phyloP scores from a whole-genome alignment of 2,329 filamentous ascomycete species.

The Neonectria hederae region DNA sequence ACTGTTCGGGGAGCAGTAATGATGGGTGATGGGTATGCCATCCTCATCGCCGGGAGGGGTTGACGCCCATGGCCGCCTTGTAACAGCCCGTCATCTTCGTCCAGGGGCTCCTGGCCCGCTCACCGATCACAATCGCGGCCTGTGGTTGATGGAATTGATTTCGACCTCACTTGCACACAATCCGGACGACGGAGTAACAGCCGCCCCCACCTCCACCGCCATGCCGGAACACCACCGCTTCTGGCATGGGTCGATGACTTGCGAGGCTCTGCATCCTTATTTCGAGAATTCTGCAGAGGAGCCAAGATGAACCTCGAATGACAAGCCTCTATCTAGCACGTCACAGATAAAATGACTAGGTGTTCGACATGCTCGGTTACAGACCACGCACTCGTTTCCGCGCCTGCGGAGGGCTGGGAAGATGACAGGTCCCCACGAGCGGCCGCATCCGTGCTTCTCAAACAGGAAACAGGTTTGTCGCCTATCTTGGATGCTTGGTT shows the following conservation, averaged over 20 bases:
- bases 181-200: conserved; percentile 19
- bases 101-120: conserved; percentile 34
- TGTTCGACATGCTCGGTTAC: conserved; percentile 18
- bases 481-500: neutral
- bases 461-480: conserved; percentile 26
- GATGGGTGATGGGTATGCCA: conserved; percentile 15
- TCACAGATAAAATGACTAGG: conserved; percentile 40
- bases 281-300: conserved; percentile 15
- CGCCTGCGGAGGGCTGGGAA: conserved; percentile 23
- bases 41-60: conserved; percentile 4
- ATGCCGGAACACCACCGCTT: conserved; percentile 27
- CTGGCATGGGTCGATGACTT: conserved; percentile 21
- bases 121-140: conserved; percentile 34
- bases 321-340: conserved; percentile 37
- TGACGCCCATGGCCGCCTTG: conserved; percentile 22
- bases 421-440: conserved; percentile 17
- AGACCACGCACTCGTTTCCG: conserved; percentile 26
- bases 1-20: neutral
- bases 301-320: conserved; percentile 19
- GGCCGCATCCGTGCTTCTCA: conserved; percentile 30
- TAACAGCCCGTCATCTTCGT: conserved; percentile 29
- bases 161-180: conserved; percentile 32
- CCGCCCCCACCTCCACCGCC: conserved; percentile 21
- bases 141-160: conserved; percentile 44
- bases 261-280: conserved; percentile 20